Evolutionary conservation across 2,329 filamentous ascomycete species (phyloP).

Genomic region (Talaromyces sp.): DNA sequence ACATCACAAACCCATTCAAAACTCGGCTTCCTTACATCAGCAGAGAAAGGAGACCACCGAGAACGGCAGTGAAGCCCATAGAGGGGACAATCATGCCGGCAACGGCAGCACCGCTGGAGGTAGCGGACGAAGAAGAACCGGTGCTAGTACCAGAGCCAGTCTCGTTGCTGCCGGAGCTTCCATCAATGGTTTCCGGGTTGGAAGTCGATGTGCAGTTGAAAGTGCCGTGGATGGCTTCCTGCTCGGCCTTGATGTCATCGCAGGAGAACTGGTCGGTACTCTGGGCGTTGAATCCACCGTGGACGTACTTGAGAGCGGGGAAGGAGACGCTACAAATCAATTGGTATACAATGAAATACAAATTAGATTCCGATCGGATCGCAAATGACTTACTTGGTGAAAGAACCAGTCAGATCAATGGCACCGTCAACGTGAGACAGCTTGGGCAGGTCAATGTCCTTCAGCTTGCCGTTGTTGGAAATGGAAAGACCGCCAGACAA

Average conservation of each 20-base stretch:
- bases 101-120: conserved; percentile 33
- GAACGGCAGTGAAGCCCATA: conserved; percentile 37
- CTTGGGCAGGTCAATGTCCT: conserved; percentile 60
- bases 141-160: neutral
- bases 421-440: conserved; percentile 70
- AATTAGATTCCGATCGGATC: no score
- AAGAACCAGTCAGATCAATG: conserved; percentile 78
- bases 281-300: conserved; percentile 65
- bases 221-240: conserved; percentile 37
- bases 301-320: conserved; percentile 60
- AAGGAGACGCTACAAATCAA: conserved; percentile 57
- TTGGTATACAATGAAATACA: neutral
- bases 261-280: conserved; percentile 60
- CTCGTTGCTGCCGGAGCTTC: conserved; percentile 11
- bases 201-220: conserved; percentile 38
- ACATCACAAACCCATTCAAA: conserved; percentile 25
- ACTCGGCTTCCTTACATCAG: conserved; percentile 34
- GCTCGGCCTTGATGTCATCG: conserved; percentile 44
- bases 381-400: conserved; percentile 62
- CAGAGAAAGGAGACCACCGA: conserved; percentile 41
- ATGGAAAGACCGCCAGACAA: conserved; percentile 77
- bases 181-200: conserved; percentile 32
- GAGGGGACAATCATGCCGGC: conserved; percentile 28
- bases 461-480: conserved; percentile 79
- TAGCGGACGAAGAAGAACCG: conserved; percentile 20